Base-by-base conservation (phyloP, 768 basidiomycete species). In the Lentinus brumalis region DNA sequence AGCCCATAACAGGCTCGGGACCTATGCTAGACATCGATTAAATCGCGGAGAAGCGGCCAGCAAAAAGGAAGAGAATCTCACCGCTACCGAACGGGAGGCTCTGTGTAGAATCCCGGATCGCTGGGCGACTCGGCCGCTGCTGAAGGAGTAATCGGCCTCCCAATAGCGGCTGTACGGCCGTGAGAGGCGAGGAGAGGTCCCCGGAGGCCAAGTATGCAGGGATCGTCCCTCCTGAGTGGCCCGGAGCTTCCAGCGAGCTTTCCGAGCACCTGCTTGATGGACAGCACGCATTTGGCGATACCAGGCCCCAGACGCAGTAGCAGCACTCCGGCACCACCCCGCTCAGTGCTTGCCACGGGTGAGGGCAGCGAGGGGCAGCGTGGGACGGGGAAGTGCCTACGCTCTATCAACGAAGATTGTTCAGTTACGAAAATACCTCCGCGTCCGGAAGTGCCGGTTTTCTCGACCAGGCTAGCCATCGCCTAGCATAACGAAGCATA, bases 51-150 rank as follows among this genome's bases (percentile, higher is more conserved):
- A 45, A 58, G 41, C 38, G 9, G 30, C n/a, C n/a, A 35, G 57
- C 29, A 58, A 52, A 40, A 58, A 52, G 26, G 50, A 52, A 52
- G 50, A 41, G 50, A 44, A 52, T 58, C 55, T 45, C 45, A 47
- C 55, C 55, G 55, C 55, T 31, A 21, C 55, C 55, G 52, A 49
- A 49, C 46, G 46, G 12, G 46, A 26, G 46, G 46, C 18, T 12
- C 21, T 29, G 9, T 18, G 8, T 29, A 14, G 26, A 26, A 49
- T 49, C 46, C 46, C 46, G 46, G 46, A 49, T 49, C 46, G n/a
- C 46, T 47, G 46, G n/a, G 4, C 46, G 46, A 5, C 46, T 7
- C 26, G 10, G 46, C 46, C 29, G 46, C 21, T 15, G 46, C 26
- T 29, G 21, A 18, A 26, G 21, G 14, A 49, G 46, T 6, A 29